Conservation (phyloP, 225 moss, liverwort and hornwort genomes). For the Sphagnum contortum region DNA sequence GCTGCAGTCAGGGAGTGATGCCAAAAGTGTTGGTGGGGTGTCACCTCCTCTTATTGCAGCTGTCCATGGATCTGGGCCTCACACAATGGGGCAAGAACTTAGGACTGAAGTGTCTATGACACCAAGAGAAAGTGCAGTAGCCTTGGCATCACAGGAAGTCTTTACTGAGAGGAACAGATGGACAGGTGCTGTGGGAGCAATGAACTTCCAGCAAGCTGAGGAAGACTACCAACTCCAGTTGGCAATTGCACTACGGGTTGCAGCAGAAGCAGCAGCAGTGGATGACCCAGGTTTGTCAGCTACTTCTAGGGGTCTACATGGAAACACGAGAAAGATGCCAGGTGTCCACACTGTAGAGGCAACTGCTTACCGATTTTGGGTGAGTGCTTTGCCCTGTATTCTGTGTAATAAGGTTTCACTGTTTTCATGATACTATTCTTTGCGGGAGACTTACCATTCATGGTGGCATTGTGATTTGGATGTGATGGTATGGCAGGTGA, state of each 20-base stretch:
- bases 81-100: constrained; percentile 20
- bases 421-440: no score
- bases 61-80: constrained; percentile 29
- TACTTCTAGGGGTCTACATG: constrained; percentile 53
- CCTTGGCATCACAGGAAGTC: constrained; percentile 28
- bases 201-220: constrained; percentile 92
- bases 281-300: constrained; percentile 76
- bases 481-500: constrained; percentile 39
- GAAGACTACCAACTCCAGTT: constrained; percentile 96
- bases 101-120: constrained; percentile 59
- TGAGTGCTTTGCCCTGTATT: constrained; percentile 16
- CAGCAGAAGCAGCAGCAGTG: constrained; percentile 87
- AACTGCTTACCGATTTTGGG: constrained; percentile 95
- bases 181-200: constrained; percentile 32
- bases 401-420: no score
- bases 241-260: constrained; percentile 84
- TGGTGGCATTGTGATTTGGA: no score
- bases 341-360: constrained; percentile 74
- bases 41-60: constrained; percentile 26
- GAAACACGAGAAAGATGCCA: constrained; percentile 48
- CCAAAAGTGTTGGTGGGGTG: constrained; percentile 10
- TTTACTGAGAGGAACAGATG: constrained; percentile 42
- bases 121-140: constrained; percentile 70
- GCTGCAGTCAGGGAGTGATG: neutral
- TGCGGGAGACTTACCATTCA: no score